Evolutionary conservation across 2,329 filamentous ascomycete genomes (phyloP), one percentile per base, ranked within the genome.

Genomic region (Cladosporium sp.): DNA sequence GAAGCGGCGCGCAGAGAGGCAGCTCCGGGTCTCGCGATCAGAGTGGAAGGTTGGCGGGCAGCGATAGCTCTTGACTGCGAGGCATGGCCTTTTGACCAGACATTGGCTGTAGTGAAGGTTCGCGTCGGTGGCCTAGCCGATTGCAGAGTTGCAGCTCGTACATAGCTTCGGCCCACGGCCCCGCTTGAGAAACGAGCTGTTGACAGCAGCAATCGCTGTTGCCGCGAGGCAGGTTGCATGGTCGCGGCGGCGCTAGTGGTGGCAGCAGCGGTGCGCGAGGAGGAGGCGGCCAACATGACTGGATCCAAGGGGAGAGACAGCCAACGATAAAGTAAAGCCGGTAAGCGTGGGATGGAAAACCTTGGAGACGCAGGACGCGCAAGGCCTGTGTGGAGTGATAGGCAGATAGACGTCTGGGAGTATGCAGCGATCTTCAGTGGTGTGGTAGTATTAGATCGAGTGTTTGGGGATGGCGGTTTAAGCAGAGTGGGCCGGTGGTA

Each of bases 191-290:
- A 38, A 33, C 43, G 43, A 46, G 43, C 32, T 38, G 33, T 46
- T 46, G 43, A 48, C 45, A 48, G 45, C 45, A 48, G 45, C n/a
- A 48, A 20, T 40, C 29, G 45, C 18, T 38, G 29, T 16, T 48
- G 45, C 45, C 36, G 45, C 45, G 45, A 32, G 20, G 18, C 45
- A 48, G 16, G 27, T 18, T 36, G 32, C 27, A 15, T 8, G 18
- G 36, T 40, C 36, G 36, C 36, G 12, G 36, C 25, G 43, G 29
- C 27, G 45, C 45, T 48, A 48, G 45, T 48, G 45, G 39, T 48
- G 45, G 36, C 45, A 33, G 36, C 36, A 33, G 45, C 36, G 27
- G 45, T 36, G 29, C 19, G 45, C 16, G 36, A 48, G 27, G 36
- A 36, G 32, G 38, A 15, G 25, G 30, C n/a, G 45, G 35, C 43